Conservation (phyloP, 805 yeast genomes). For the Spathaspora hagerdaliae region DNA sequence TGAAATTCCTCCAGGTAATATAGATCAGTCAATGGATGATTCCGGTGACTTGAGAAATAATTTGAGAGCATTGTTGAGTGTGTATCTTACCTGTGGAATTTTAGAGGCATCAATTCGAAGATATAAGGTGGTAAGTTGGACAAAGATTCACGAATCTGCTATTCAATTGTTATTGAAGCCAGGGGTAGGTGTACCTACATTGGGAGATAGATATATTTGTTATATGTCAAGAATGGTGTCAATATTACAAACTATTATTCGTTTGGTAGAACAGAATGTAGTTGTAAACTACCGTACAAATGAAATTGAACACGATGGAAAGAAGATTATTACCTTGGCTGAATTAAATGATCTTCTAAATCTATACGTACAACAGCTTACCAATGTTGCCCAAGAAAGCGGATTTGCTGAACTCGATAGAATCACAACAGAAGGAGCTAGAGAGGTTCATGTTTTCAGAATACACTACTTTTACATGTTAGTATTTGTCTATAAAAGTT, state of each 20-base stretch:
- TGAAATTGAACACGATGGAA: neutral
- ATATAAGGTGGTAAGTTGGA: slow-evolving; percentile 48
- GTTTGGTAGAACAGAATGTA: slow-evolving; percentile 20
- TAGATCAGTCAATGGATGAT: slow-evolving; percentile 23
- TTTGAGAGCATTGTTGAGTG: slow-evolving; percentile 43
- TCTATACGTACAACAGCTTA: slow-evolving; percentile 38
- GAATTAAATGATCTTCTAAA: slow-evolving; percentile 24
- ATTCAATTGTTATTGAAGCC: slow-evolving; percentile 10
- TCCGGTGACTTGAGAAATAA: slow-evolving; percentile 19
- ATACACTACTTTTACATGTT: slow-evolving; percentile 48
- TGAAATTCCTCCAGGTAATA: slow-evolving; percentile 17
- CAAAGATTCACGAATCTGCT: slow-evolving; percentile 38
- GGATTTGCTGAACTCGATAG: slow-evolving; percentile 22
- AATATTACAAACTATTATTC: slow-evolving; percentile 47
- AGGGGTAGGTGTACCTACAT: slow-evolving; percentile 17
- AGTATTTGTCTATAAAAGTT: slow-evolving; percentile 49
- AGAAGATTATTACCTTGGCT: neutral
- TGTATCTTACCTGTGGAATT: slow-evolving; percentile 49
- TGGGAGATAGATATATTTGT: slow-evolving; percentile 40
- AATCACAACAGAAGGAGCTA: slow-evolving; percentile 17
- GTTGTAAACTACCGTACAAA: neutral
- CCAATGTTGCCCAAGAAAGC: slow-evolving; percentile 36
- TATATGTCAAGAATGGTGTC: slow-evolving; percentile 42
- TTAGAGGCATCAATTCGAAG: slow-evolving; percentile 48
- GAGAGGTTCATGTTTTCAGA: slow-evolving; percentile 36